Conservation (phyloP, 1,284 basidiomycete species). For the Cutaneotrichosporon sp. region DNA sequence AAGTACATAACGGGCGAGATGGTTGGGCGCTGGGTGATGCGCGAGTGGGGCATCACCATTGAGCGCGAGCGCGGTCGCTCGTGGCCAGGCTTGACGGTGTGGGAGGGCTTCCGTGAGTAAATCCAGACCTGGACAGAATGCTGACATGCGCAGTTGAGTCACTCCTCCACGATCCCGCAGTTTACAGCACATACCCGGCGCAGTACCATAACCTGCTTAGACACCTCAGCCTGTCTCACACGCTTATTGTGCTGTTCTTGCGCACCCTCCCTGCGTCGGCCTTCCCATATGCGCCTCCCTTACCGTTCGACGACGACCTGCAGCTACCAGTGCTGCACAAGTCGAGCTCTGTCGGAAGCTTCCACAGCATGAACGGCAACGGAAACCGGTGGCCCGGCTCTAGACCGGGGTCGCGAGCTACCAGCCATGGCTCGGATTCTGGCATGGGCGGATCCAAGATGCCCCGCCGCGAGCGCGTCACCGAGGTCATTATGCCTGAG, state of each 20-base stretch:
- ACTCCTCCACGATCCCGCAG: conserved; percentile 42
- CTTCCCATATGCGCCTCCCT: conserved; percentile 37
- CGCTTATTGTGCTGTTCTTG: conserved; percentile 44
- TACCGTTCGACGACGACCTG: conserved; percentile 46
- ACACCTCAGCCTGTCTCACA: conserved; percentile 45
- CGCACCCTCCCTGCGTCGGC: conserved; percentile 36
- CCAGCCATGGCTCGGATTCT: conserved; percentile 31
- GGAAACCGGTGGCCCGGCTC: conserved; percentile 20
- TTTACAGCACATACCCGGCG: conserved; percentile 43
- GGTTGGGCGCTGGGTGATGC: conserved; percentile 44
- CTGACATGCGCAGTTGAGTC: conserved; percentile 41
- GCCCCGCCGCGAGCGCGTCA: conserved; percentile 38
- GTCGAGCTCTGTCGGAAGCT: conserved; percentile 30
- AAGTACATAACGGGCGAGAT: conserved; percentile 41
- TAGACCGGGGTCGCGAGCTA: conserved; percentile 25
- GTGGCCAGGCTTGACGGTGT: conserved; percentile 47
- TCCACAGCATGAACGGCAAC: conserved; percentile 13
- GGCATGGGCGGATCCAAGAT: conserved; percentile 17
- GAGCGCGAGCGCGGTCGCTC: conserved; percentile 29
- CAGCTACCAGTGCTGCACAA: conserved; percentile 20
- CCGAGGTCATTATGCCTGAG: conserved; percentile 48
- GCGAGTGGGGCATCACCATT: conserved; percentile 40
- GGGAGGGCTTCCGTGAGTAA: conserved; percentile 48
- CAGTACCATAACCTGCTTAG: conserved; percentile 43
- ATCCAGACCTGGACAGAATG: background rate